Evolutionary conservation across 208 protist species (phyloP).

Genomic region (Angomonas deanei): DNA sequence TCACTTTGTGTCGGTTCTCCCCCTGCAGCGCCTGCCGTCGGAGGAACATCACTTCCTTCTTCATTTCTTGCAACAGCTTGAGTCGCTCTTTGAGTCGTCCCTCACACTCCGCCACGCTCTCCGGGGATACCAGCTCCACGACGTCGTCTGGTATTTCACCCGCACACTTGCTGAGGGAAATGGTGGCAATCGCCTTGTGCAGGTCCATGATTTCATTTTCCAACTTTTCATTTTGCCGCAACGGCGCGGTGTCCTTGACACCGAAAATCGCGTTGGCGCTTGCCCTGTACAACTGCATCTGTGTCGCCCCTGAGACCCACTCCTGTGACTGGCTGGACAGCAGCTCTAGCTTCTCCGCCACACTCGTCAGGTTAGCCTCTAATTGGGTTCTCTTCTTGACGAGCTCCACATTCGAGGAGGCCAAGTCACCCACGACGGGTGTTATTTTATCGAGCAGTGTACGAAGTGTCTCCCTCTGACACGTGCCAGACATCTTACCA

Average conservation of each 20-base stretch:
- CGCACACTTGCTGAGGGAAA: not conserved
- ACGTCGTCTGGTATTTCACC: not conserved
- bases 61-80: not conserved
- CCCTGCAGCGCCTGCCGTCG: not conserved
- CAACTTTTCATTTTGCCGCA: not conserved
- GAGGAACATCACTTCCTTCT: constrained; percentile 2
- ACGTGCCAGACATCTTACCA: not conserved
- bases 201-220: not conserved
- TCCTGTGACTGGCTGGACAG: not conserved
- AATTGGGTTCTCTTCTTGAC: not conserved
- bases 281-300: not conserved
- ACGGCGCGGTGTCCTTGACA: not conserved
- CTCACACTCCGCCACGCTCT: not conserved
- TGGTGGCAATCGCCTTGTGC: not conserved
- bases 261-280: not conserved
- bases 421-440: not conserved
- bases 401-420: not conserved
- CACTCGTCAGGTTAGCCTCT: too few species aligned
- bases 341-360: not conserved
- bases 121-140: not conserved
- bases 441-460: not conserved
- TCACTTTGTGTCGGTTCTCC: not conserved
- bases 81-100: not conserved
- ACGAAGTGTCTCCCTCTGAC: not conserved
- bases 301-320: not conserved